These are phyloP conservation scores for Phyllosticta citribraziliensis DNA, from an alignment of 2,329 filamentous ascomycete genomes.

Conservation along the genomic window DNA sequence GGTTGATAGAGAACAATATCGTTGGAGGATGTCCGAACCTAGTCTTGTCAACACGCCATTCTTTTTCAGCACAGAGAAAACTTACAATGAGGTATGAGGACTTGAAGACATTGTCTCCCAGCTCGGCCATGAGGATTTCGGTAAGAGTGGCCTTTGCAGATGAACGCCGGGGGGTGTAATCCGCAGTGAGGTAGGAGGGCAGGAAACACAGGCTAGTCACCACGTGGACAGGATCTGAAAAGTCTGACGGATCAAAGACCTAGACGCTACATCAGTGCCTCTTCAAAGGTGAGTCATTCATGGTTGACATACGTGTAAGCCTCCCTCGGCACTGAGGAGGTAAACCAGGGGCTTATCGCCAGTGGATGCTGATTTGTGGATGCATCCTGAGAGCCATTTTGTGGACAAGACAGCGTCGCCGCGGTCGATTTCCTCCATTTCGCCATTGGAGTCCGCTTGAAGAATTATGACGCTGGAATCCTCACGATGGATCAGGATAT, in stretches of 20 bases:
- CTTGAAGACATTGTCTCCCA: conserved; percentile 63
- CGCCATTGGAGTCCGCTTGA: conserved; percentile 68
- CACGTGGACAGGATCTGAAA: conserved; percentile 61
- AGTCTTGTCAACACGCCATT: neutral
- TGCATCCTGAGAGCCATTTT: conserved; percentile 73
- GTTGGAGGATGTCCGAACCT: conserved; percentile 70
- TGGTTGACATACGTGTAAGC: conserved; percentile 55
- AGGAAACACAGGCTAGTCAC: conserved; percentile 70
- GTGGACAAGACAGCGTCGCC: conserved; percentile 48
- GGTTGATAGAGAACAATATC: conserved; percentile 85
- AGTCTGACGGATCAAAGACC: conserved; percentile 67
- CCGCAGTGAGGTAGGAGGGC: conserved; percentile 63
- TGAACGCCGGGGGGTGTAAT: conserved; percentile 60
- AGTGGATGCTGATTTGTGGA: conserved; percentile 58
- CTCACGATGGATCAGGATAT: conserved; percentile 71
- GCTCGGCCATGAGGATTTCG: conserved; percentile 73
- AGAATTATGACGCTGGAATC: conserved; percentile 73
- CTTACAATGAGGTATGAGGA: conserved; percentile 75
- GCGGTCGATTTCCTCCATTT: conserved; percentile 72
- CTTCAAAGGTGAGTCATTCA: neutral
- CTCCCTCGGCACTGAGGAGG: conserved; percentile 64
- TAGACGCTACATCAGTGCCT: conserved; percentile 25
- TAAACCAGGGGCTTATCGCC: conserved; percentile 59
- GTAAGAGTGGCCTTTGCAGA: conserved; percentile 62
- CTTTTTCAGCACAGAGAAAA: conserved; percentile 2